phyloP scores from a whole-genome alignment of 1,139 yeast species.

The Geotrichum histeridarum region DNA sequence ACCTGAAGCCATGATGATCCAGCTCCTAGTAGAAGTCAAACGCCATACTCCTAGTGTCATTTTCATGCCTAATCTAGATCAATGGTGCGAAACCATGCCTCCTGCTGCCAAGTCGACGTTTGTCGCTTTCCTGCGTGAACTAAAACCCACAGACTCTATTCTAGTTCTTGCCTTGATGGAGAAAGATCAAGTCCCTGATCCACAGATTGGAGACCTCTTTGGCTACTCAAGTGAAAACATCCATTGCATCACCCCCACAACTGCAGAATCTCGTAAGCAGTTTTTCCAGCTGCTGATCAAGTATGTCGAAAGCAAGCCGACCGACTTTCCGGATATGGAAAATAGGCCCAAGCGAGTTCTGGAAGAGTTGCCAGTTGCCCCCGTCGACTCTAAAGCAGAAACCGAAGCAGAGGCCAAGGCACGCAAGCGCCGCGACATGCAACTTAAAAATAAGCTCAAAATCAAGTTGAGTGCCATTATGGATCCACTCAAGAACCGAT shows the following conservation, averaged over 20 bases:
- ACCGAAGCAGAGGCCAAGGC: slow-evolving; percentile 41
- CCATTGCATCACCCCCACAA: slow-evolving; percentile 46
- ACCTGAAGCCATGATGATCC: slow-evolving; percentile 80
- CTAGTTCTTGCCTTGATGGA: slow-evolving; percentile 60
- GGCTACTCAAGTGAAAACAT: slow-evolving; percentile 50
- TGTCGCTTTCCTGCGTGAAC: slow-evolving; percentile 59
- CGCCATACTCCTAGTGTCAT: slow-evolving; percentile 87
- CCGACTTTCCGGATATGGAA: slow-evolving; percentile 40
- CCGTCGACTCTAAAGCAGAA: slow-evolving; percentile 27
- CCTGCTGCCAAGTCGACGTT: slow-evolving; percentile 69
- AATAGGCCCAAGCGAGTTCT: slow-evolving; percentile 39
- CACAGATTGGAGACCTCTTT: slow-evolving; percentile 44
- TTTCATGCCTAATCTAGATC: slow-evolving; percentile 76
- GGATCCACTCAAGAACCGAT: slow-evolving; percentile 82
- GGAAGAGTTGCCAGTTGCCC: slow-evolving; percentile 43
- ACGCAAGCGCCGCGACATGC: slow-evolving; percentile 68
- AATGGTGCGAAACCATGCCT: slow-evolving; percentile 67
- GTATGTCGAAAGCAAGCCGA: slow-evolving; percentile 64
- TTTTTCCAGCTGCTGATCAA: slow-evolving; percentile 56
- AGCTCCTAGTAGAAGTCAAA: slow-evolving; percentile 80
- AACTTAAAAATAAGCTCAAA: slow-evolving; percentile 75
- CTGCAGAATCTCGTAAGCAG: slow-evolving; percentile 42
- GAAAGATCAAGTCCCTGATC: slow-evolving; percentile 43
- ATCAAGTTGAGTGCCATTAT: slow-evolving; percentile 79
- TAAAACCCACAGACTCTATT: slow-evolving; percentile 68